Base-by-base conservation (phyloP, 257 asterid species). In the Fraxinus quadrangulata region DNA sequence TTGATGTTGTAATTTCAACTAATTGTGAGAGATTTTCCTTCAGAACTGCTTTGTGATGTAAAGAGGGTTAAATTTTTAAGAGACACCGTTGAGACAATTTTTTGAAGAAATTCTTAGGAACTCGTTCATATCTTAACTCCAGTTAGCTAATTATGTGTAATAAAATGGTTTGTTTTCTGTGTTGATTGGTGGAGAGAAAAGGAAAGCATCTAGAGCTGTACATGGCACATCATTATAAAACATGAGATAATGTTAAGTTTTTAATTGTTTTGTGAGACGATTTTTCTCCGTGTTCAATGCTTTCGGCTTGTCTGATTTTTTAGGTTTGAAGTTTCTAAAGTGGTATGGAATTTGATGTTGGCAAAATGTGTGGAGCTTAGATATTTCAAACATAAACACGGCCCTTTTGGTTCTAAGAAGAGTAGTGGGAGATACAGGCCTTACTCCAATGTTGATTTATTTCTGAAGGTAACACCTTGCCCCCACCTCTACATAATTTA, bases 351-450 rank as follows among this genome's bases (percentile, higher is more conserved):
- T 79, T 72, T 84, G 85, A 75, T 94, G 85, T 73, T 90, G 88
- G 81, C 84, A 65, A 94, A 94, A 80, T 87, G 90, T 13, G 83
- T 83, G 85, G 98, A 92, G 86, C 90, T 92, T 75, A 85, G 88
- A 80, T 90, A 83, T 83, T 80, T 86, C 83, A 90, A 87, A 70
- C 84, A 86, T 42, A 88, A 83, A 74, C 83, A 88, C 17, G 82
- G 89, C 74, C 95, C 92, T 36, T 86, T 85, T 83, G 83, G 85
- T 81, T 87, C 94, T 19, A 90, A 81, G 83, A 92, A 79, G 86
- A 88, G 89, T 84, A 87, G 94, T 72, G 96, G 98, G 72, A 90
- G 91, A 85, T 94, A 92, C 86, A 83, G 85, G 89, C 98, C 98
- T 51, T 94, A 94, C 85, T 92, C 98, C 77, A 94, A 94, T 65